Conservation (phyloP, 257 asterid genomes). For the Solanum pinnatisectum region DNA sequence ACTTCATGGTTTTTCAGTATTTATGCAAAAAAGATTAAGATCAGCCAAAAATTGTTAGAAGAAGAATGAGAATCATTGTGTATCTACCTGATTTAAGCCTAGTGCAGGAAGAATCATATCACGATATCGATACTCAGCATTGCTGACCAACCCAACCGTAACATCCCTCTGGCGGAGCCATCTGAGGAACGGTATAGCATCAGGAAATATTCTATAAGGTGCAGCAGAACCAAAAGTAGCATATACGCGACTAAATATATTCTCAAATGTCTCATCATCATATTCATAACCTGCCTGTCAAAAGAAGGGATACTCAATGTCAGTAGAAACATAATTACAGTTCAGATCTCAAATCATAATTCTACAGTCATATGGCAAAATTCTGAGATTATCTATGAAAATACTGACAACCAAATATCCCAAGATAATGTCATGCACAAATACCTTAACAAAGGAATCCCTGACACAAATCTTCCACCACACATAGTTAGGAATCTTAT, state of each 20-base stretch:
- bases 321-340: not conserved
- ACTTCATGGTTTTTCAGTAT: not conserved
- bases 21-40: not conserved
- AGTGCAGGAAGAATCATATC: constrained; percentile 93
- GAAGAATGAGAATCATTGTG: not conserved
- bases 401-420: not conserved
- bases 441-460: constrained; percentile 81
- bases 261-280: constrained; percentile 88
- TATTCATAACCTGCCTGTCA: constrained; percentile 94
- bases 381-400: not conserved
- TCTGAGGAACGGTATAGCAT: constrained; percentile 74
- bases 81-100: constrained; percentile 66
- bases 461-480: constrained; percentile 97
- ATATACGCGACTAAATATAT: constrained; percentile 74
- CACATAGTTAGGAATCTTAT: constrained; percentile 75
- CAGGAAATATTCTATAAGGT: constrained; percentile 71
- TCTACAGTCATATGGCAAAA: not conserved
- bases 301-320: not conserved
- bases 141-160: constrained; percentile 79
- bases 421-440: not conserved
- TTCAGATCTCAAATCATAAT: not conserved
- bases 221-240: constrained; percentile 91
- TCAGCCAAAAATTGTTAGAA: not conserved
- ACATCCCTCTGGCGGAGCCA: constrained; percentile 68
- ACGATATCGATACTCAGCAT: constrained; percentile 80